These are phyloP conservation scores for Hibiscus syriacus DNA, from an alignment of 345 rosid species.

Conservation along the genomic window DNA sequence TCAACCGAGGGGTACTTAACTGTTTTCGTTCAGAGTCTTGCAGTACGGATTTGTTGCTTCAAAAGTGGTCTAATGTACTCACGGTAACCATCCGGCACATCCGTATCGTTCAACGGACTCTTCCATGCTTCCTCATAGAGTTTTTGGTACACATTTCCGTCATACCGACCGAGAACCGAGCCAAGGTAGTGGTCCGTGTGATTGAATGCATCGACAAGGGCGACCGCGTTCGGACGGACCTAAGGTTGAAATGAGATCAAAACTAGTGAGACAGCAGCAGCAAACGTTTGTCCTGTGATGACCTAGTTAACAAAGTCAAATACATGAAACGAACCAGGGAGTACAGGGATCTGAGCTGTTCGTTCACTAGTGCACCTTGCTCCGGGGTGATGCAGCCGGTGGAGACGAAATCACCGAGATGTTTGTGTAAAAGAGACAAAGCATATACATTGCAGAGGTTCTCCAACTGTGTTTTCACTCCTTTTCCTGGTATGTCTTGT, in stretches of 20 bases:
- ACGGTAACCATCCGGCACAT: constrained; percentile 87
- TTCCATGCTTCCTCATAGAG: constrained; percentile 91
- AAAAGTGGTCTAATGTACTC: constrained; percentile 74
- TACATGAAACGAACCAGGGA: constrained; percentile 44
- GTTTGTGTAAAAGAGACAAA: constrained; percentile 69
- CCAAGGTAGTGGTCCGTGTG: constrained; percentile 87
- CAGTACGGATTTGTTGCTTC: constrained; percentile 73
- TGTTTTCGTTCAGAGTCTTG: constrained; percentile 50
- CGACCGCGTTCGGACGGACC: constrained; percentile 92
- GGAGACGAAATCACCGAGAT: constrained; percentile 79
- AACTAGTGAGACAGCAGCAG: neutral
- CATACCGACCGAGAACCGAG: constrained; percentile 78
- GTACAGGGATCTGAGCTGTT: constrained; percentile 67
- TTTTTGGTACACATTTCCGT: constrained; percentile 86
- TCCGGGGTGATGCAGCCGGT: constrained; percentile 69
- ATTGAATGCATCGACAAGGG: constrained; percentile 84
- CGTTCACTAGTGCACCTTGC: constrained; percentile 78
- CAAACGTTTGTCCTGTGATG: neutral
- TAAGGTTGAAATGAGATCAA: constrained; percentile 14
- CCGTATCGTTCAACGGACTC: constrained; percentile 84
- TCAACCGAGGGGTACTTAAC: neutral
- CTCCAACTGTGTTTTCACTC: constrained; percentile 69
- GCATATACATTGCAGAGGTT: constrained; percentile 68
- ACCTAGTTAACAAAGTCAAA: neutral
- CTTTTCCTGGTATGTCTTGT: constrained; percentile 76